phyloP scores from a whole-genome alignment of 352 stramenopile species.

The Thraustochytrium sp. region DNA sequence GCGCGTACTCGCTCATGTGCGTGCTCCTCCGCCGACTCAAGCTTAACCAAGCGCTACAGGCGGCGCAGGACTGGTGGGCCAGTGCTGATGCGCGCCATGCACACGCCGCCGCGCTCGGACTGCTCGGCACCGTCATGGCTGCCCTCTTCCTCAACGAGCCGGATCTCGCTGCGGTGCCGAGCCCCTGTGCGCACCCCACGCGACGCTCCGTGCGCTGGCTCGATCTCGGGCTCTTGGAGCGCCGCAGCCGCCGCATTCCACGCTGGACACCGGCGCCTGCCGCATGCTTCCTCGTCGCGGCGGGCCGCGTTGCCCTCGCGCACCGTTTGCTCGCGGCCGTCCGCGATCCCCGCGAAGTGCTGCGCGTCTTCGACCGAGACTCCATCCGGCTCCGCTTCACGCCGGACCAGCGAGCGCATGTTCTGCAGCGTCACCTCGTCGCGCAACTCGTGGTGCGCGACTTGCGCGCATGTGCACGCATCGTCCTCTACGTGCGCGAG shows the following conservation, averaged over 20 bases:
- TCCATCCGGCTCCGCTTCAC: neutral
- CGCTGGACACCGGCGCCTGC: neutral
- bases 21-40: neutral
- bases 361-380: neutral
- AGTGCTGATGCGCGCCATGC: neutral
- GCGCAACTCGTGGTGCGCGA: neutral
- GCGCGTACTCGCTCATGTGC: constrained; percentile 18
- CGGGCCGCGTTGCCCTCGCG: neutral
- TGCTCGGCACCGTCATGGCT: constrained; percentile 19
- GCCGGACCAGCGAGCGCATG: neutral
- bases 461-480: neutral
- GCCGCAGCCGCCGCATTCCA: neutral
- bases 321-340: neutral
- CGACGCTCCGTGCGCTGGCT: neutral
- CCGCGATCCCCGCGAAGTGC: neutral
- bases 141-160: constrained; percentile 4
- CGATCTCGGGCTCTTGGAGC: neutral
- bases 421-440: constrained; percentile 6
- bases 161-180: neutral
- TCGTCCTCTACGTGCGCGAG: neutral
- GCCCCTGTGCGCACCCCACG: constrained; percentile 19
- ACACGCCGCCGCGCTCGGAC: neutral
- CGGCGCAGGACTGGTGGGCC: neutral
- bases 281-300: neutral
- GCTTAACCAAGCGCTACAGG: neutral